Conservation (phyloP, 148 eudicot genomes). For the Agrostemma githago region DNA sequence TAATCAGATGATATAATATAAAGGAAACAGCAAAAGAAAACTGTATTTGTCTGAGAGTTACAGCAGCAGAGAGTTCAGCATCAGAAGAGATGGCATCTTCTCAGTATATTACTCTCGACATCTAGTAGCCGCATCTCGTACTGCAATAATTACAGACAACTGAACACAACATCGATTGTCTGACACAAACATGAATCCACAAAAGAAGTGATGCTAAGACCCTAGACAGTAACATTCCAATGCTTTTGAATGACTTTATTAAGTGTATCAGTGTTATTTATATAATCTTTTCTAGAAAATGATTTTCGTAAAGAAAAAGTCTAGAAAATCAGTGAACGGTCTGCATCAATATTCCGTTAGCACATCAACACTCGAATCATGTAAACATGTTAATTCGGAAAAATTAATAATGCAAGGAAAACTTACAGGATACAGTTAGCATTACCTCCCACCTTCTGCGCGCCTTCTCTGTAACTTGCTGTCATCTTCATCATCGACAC, state of each 20-base stretch:
- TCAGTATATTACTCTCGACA: neutral
- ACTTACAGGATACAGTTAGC: too few species aligned
- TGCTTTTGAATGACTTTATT: neutral
- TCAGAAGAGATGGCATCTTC: slow-evolving; percentile 6
- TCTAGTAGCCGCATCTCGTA: neutral
- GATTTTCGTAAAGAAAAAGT: neutral
- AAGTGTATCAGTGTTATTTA: too few species aligned
- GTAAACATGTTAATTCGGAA: neutral
- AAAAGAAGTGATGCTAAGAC: slow-evolving; percentile 10
- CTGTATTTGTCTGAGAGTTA: neutral
- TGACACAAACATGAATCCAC: slow-evolving; percentile 1
- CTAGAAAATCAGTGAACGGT: neutral
- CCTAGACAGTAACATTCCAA: slow-evolving; percentile 1
- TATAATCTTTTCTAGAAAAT: neutral
- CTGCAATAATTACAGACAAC: neutral
- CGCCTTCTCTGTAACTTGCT: too few species aligned
- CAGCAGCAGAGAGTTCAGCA: neutral
- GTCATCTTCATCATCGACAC: slow-evolving; percentile 2
- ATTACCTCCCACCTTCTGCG: too few species aligned
- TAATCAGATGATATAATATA: neutral
- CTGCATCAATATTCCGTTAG: neutral
- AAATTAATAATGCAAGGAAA: neutral
- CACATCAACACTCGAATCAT: neutral
- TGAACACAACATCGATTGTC: neutral
- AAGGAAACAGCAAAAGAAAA: neutral